phyloP scores from a whole-genome alignment of 208 protist genomes.

The Leishmania tropica region DNA sequence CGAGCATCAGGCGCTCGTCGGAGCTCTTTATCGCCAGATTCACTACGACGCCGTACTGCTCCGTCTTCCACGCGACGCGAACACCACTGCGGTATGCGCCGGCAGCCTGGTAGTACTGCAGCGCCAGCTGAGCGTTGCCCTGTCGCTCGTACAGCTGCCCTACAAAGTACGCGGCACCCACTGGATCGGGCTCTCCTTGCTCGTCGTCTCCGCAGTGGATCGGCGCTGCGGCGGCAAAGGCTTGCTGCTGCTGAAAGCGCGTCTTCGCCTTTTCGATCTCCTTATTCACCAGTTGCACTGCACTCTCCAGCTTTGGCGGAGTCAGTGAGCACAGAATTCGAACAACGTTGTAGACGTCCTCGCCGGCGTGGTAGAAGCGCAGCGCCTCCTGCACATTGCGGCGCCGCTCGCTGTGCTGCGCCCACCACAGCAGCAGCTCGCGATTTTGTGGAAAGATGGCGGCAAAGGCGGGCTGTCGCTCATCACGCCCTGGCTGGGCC shows the following conservation, averaged over 20 bases:
- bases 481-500: constrained; percentile 6
- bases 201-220: constrained; percentile 15
- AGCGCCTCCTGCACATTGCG: constrained; percentile 89
- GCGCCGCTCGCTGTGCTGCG: constrained; percentile 91
- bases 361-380: constrained; percentile 87
- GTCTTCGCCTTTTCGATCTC: constrained; percentile 61
- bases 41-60: constrained; percentile 76
- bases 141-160: constrained; percentile 89
- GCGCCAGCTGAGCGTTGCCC: constrained; percentile 58
- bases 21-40: constrained; percentile 75
- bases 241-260: constrained; percentile 58
- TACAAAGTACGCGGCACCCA: constrained; percentile 94
- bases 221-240: constrained; percentile 33
- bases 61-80: constrained; percentile 78
- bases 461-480: constrained; percentile 46
- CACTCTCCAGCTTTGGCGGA: constrained; percentile 83
- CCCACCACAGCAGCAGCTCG: constrained; percentile 93
- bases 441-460: constrained; percentile 70
- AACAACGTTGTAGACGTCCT: constrained; percentile 91
- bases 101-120: constrained; percentile 92
- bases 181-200: constrained; percentile 48
- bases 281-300: constrained; percentile 81
- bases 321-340: constrained; percentile 85
- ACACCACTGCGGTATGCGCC: constrained; percentile 91
- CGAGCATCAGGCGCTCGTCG: constrained; percentile 84